Base-by-base conservation (phyloP, 331 rosid species). In the Prunus yedoensis region DNA sequence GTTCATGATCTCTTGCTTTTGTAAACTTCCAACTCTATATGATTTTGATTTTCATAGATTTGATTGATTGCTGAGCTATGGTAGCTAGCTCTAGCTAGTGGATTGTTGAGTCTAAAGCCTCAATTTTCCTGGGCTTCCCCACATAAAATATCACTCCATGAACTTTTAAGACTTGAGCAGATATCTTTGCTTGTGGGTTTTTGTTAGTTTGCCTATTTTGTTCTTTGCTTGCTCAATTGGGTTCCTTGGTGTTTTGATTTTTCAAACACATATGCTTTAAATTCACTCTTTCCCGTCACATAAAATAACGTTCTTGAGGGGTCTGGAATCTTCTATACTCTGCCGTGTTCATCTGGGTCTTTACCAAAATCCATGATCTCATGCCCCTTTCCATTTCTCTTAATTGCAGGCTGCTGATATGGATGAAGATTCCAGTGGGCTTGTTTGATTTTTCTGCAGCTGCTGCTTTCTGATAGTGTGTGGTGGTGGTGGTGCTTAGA, bases 91-190 rank as follows among this genome's bases (percentile, higher is more conserved):
- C 65, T 9, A 65, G 9, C 16, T 23, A 18, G 49, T 30, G 25
- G 82, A 51, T 81, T 71, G 57, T 38, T 53, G 61, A 74, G 52
- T 82, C 54, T 64, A 5, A 67, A 32, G 70, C 73, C n/a, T 66
- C 46, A 57, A 65, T 79, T 79, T 73, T 80, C 78, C 51, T 77
- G 82, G 77, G 73, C 78, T 77, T 77, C n/a, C 30, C 74, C 79
- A 70, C 89, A 85, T 85, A 82, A 87, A 87, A 87, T 87, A 78
- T 75, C 87, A 58, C 69, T 73, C 46, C 18, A 28, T 61, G 38
- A 66, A 54, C 63, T 70, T 57, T 35, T 23, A 65, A 7, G 53
- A 38, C 65, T 54, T 47, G 63, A 8, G 41, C 58, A 43, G 47
- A 43, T 63, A 56, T 56, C 70, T 79, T 60, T 78, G 53, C 53